Base-by-base conservation (phyloP, 2,329 filamentous ascomycete species). In the Aphanoascus verrucosus region DNA sequence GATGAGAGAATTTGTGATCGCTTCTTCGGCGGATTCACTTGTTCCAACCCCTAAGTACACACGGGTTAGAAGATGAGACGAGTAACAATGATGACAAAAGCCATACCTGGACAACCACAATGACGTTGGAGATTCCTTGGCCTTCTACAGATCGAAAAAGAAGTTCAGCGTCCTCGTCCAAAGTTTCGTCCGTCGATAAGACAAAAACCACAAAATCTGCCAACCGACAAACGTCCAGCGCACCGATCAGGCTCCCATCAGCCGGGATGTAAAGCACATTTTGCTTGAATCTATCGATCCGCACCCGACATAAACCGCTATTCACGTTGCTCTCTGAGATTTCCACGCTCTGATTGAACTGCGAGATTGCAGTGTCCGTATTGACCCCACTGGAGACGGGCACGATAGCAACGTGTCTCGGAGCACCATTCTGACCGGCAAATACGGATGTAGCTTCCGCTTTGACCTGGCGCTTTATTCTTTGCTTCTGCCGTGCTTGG, bases 141-240 rank as follows among this genome's bases (percentile, higher is more conserved):
- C 88, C 87, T 72, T 96, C 90, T 32, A 97, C 84, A 46, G 86
- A 85, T 62, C 88, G 82, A 57, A 98, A 75, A 55, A 97, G 84
- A 61, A 88, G 73, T 70, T 97, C 89, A 58, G 90, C 91, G 40
- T 89, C 72, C 48, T 83, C 79, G 62, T 96, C 91, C 5, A 94
- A 86, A 6, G 68, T 66, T 57, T 87, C 80, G 43, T 85, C 79
- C 17, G 89, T 83, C 2, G 89, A 94, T 2, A 98, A 72, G 12
- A 95, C 76, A 56, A 97, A 82, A 6, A 97, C 71, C 11, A 98
- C 86, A 67, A 94, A 97, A 68, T 98, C 93, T 37, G 93, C 90
- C 15, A 88, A 79, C 53, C 88, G 82, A 57, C 88, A 89, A 38
- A 88, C 88, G 69, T 98, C 90, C 54, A 97, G 71, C 52, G 86